A percentile compares a stretch with the other conserved stretches of the same genome.
phyloP scores from a whole-genome alignment of 2,329 filamentous ascomycete genomes.

The Alternaria triticimaculans region DNA sequence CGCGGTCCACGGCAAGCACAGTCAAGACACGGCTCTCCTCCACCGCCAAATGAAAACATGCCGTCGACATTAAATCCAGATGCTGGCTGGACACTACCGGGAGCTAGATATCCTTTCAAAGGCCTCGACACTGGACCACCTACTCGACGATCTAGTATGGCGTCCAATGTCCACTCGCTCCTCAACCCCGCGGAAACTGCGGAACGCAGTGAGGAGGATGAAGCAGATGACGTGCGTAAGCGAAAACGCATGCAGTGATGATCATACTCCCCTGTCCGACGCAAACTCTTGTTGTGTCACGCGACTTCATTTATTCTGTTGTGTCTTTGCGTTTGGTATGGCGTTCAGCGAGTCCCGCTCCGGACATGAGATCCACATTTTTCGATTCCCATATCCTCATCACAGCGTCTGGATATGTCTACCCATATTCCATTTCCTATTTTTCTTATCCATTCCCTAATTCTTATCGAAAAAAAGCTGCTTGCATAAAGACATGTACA shows the following conservation, averaged over 20 bases:
- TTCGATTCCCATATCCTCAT: not conserved
- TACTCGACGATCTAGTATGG: slow-evolving; percentile 74
- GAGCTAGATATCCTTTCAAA: slow-evolving; percentile 57
- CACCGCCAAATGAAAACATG: slow-evolving; percentile 56
- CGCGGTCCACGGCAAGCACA: slow-evolving; percentile 58
- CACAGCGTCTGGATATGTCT: not conserved
- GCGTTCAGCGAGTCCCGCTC: not conserved
- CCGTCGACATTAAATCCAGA: slow-evolving; percentile 60
- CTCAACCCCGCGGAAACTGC: slow-evolving; percentile 73
- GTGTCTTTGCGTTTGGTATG: slow-evolving; percentile 14
- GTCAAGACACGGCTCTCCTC: slow-evolving; percentile 63
- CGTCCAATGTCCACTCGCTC: slow-evolving; percentile 71
- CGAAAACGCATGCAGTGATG: slow-evolving; percentile 56
- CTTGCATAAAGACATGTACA: not conserved
- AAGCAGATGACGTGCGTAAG: slow-evolving; percentile 67
- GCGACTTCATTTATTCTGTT: slow-evolving; percentile 19
- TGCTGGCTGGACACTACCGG: slow-evolving; percentile 63
- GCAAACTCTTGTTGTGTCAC: not conserved
- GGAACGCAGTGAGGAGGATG: slow-evolving; percentile 69
- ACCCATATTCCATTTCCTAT: not conserved
- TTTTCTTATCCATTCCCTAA: not conserved
- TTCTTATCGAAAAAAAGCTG: not conserved
- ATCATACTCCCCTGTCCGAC: not conserved
- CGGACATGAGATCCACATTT: not conserved
- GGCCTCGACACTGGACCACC: slow-evolving; percentile 63